Evolutionary conservation across 768 basidiomycete species (phyloP).

Genomic region (Phanerochaete carnosa): DNA sequence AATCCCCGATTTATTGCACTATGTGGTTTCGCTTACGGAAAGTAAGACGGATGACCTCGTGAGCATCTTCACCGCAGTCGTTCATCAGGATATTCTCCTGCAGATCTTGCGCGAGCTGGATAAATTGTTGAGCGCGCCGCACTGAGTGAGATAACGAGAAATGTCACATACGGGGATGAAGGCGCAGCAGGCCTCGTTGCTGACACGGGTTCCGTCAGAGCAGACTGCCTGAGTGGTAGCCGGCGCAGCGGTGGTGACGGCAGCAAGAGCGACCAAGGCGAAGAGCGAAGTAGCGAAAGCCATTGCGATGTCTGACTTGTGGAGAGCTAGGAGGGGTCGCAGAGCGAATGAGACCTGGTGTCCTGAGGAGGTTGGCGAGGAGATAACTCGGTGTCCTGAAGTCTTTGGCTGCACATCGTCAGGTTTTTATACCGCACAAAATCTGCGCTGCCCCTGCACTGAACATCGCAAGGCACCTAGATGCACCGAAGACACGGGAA

Average conservation of each 20-base stretch:
- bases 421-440: neutral
- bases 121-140: neutral
- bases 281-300: conserved; percentile 5
- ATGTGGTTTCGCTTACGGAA: neutral
- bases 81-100: conserved; percentile 5
- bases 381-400: conserved; percentile 1
- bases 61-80: conserved; percentile 25
- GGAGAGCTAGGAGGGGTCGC: neutral
- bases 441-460: too few species aligned
- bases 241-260: conserved; percentile 1
- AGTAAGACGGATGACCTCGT: neutral
- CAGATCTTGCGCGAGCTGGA: conserved; percentile 2
- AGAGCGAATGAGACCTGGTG: neutral
- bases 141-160: neutral
- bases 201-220: conserved; percentile 17
- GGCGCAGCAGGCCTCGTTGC: conserved; percentile 16
- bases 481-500: neutral
- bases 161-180: conserved; percentile 14
- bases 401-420: neutral
- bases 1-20: neutral
- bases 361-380: conserved; percentile 7
- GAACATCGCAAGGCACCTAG: neutral
- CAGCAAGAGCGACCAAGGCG: conserved; percentile 4
- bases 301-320: conserved; percentile 1
- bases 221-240: conserved; percentile 4